Evolutionary conservation across 495 filamentous ascomycete genomes (phyloP).

Genomic region (Penicillium arizonense): DNA sequence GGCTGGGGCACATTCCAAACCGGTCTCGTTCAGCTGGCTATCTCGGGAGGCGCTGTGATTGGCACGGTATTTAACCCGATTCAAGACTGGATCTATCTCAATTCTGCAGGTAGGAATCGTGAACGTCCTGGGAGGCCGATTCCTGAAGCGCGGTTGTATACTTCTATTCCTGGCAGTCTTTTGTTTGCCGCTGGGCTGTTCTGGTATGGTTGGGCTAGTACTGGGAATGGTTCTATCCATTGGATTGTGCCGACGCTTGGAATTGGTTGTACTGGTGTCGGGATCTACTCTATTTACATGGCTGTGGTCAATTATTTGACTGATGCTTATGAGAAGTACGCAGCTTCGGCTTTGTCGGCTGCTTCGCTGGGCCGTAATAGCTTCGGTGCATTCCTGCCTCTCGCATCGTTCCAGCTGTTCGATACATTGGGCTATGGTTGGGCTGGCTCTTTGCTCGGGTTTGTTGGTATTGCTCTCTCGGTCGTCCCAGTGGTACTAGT

Average conservation of each 20-base stretch:
- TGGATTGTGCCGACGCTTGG: slow-evolving; percentile 44
- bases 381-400: slow-evolving; percentile 36
- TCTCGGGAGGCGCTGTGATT: slow-evolving; percentile 41
- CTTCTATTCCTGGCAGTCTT: slow-evolving; percentile 35
- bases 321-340: slow-evolving; percentile 45
- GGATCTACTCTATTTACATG: slow-evolving; percentile 48
- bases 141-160: slow-evolving; percentile 43
- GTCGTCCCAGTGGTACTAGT: slow-evolving; percentile 38
- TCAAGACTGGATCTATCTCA: slow-evolving; percentile 41
- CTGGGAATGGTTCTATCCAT: slow-evolving; percentile 19
- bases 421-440: slow-evolving; percentile 41
- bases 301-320: slow-evolving; percentile 47
- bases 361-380: slow-evolving; percentile 34
- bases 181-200: slow-evolving; percentile 42
- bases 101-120: slow-evolving; percentile 22
- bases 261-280: slow-evolving; percentile 33
- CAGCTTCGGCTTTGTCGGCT: slow-evolving; percentile 34
- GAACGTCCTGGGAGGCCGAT: slow-evolving; percentile 31
- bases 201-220: slow-evolving; percentile 42
- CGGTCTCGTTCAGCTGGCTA: slow-evolving; percentile 39
- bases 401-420: slow-evolving; percentile 40
- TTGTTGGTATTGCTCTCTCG: slow-evolving; percentile 35
- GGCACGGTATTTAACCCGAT: slow-evolving; percentile 42
- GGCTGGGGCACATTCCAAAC: slow-evolving; percentile 33
- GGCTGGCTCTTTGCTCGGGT: slow-evolving; percentile 46